These are phyloP conservation scores for Orychophragmus violaceus DNA, from an alignment of 345 rosid genomes.

Conservation along the genomic window DNA sequence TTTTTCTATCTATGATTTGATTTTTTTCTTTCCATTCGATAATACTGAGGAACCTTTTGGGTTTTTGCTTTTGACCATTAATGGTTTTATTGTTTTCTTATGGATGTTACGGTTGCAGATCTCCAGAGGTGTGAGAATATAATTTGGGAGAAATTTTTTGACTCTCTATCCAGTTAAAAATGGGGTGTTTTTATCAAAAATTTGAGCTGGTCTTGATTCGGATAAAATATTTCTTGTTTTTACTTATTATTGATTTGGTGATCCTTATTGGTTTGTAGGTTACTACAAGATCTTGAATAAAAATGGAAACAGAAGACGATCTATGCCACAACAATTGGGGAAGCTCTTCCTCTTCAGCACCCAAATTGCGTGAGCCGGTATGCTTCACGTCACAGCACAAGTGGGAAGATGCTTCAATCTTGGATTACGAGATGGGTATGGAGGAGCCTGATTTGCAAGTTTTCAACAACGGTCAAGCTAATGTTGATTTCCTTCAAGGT, in stretches of 20 bases:
- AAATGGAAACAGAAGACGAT: slow-evolving; percentile 58
- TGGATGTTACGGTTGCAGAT: slow-evolving; percentile 1
- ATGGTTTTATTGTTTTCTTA: background rate
- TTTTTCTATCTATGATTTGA: background rate
- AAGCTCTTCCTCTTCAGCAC: slow-evolving; percentile 36
- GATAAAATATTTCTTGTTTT: background rate
- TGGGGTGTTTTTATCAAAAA: no score
- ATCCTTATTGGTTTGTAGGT: background rate
- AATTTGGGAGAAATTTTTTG: background rate
- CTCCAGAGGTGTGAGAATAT: background rate
- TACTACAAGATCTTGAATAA: slow-evolving; percentile 17
- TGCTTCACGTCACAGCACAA: slow-evolving; percentile 41
- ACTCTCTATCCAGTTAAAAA: background rate
- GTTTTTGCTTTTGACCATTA: background rate
- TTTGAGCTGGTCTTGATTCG: background rate
- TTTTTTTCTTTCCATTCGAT: background rate
- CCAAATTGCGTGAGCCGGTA: slow-evolving; percentile 34
- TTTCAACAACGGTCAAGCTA: slow-evolving; percentile 28
- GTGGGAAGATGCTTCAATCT: slow-evolving; percentile 54
- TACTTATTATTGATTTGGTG: background rate
- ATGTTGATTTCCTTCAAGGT: slow-evolving; percentile 32
- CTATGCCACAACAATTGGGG: slow-evolving; percentile 46
- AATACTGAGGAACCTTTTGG: background rate
- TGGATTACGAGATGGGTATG: slow-evolving; percentile 42
- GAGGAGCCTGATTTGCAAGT: slow-evolving; percentile 42